phyloP scores from a whole-genome alignment of 2,329 filamentous ascomycete genomes.

The Pyrenophora tritici-repentis region DNA sequence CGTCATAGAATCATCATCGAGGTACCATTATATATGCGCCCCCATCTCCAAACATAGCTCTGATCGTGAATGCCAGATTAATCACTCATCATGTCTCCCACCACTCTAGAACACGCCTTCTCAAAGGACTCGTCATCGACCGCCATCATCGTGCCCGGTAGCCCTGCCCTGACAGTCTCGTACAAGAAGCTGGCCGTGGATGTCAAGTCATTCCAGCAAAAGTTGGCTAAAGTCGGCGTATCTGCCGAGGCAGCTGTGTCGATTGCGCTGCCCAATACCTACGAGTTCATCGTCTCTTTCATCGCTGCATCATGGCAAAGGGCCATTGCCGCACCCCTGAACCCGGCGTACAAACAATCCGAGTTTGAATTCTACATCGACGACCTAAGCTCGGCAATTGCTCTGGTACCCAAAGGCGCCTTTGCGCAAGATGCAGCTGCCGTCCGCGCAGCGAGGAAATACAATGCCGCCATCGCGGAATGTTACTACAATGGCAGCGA shows the following conservation, averaged over 20 bases:
- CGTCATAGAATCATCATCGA: slow-evolving; percentile 11
- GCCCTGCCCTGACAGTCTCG: slow-evolving; percentile 68
- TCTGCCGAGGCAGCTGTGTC: slow-evolving; percentile 73
- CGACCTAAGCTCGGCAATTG: slow-evolving; percentile 78
- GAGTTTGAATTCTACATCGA: slow-evolving; percentile 94
- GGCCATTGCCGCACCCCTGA: slow-evolving; percentile 82
- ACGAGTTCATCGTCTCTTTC: slow-evolving; percentile 87
- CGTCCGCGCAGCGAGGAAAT: slow-evolving; percentile 76
- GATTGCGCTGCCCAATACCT: slow-evolving; percentile 81
- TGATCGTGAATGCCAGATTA: slow-evolving; percentile 15
- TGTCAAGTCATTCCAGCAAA: slow-evolving; percentile 72
- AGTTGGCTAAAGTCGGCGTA: slow-evolving; percentile 77
- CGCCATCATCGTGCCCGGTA: slow-evolving; percentile 76
- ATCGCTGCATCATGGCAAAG: slow-evolving; percentile 85
- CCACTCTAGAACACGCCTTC: slow-evolving; percentile 65
- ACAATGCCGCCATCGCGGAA: slow-evolving; percentile 83
- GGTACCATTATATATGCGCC: slow-evolving; percentile 2
- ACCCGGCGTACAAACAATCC: slow-evolving; percentile 84
- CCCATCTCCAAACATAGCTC: background rate
- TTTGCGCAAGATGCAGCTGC: slow-evolving; percentile 70
- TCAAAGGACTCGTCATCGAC: slow-evolving; percentile 56
- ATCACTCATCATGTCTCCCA: slow-evolving; percentile 53
- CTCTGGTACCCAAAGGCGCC: slow-evolving; percentile 74
- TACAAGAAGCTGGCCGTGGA: slow-evolving; percentile 71
- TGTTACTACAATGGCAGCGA: slow-evolving; percentile 77